Conservation (phyloP, 2,329 filamentous ascomycete genomes). For the Fusarium mexicanum region DNA sequence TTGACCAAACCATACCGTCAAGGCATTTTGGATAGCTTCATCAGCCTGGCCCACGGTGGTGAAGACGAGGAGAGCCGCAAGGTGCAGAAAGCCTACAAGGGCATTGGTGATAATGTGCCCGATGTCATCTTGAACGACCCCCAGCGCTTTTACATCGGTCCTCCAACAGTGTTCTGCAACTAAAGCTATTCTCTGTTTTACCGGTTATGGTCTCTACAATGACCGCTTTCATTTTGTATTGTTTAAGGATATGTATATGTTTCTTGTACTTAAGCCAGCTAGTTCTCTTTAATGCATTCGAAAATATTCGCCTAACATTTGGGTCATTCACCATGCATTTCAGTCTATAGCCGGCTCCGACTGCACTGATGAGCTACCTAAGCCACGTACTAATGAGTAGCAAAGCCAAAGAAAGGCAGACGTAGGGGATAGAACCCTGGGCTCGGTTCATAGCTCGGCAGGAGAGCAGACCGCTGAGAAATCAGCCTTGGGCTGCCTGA, state of each 20-base stretch:
- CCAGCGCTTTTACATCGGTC: neutral
- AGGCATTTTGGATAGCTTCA: neutral
- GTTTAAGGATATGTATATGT: neutral
- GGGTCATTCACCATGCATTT: fast-evolving
- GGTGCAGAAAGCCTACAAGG: fast-evolving
- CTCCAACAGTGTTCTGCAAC: neutral
- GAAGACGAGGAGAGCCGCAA: neutral
- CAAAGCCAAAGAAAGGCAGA: too few relatives aligned
- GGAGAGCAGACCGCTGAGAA: neutral
- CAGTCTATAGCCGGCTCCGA: fast-evolving
- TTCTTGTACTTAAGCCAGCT: fast-evolving
- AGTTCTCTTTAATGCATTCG: neutral
- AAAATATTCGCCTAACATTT: fast-evolving
- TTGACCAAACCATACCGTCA: neutral
- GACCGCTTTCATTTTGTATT: fast-evolving
- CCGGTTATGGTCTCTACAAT: fast-evolving
- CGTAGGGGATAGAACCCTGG: too few relatives aligned
- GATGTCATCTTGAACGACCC: neutral
- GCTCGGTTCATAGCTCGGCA: too few relatives aligned
- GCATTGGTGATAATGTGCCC: neutral
- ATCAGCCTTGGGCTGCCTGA: fast-evolving
- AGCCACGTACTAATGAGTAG: too few relatives aligned
- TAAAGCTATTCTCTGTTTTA: fast-evolving
- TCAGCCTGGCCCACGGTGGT: neutral
- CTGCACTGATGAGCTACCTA: fast-evolving